phyloP scores from a whole-genome alignment of 371 early-diverging fungal species.

The Fennellomyces sp. region DNA sequence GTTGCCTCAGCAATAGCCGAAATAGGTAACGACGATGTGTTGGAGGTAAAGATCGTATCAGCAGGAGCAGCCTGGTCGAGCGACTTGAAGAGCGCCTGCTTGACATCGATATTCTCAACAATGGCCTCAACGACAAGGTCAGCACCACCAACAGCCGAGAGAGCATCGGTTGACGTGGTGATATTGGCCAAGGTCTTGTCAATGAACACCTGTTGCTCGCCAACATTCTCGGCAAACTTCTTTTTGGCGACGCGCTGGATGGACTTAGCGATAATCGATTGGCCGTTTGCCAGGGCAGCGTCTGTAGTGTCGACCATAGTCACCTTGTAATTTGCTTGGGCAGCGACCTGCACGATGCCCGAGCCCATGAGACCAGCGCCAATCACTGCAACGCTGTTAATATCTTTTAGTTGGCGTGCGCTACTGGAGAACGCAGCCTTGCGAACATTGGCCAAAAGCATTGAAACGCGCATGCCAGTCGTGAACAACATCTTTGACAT shows the following conservation, averaged over 20 bases:
- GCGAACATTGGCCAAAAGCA: constrained; percentile 37
- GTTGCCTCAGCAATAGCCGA: constrained; percentile 77
- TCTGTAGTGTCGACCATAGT: constrained; percentile 86
- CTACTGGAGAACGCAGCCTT: constrained; percentile 22
- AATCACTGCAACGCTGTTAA: constrained; percentile 71
- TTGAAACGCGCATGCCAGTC: constrained; percentile 41
- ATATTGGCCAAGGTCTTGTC: constrained; percentile 68
- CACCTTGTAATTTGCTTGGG: constrained; percentile 79
- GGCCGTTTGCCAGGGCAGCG: constrained; percentile 76
- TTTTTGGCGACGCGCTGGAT: constrained; percentile 90
- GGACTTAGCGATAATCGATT: constrained; percentile 77
- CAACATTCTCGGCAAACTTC: constrained; percentile 71
- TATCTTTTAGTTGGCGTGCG: constrained; percentile 29
- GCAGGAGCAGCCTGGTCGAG: constrained; percentile 77
- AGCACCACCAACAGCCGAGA: constrained; percentile 52
- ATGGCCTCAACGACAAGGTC: constrained; percentile 94
- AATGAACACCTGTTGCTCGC: constrained; percentile 64
- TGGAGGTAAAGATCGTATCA: constrained; percentile 83
- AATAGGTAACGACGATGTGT: constrained; percentile 92
- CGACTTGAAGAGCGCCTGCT: constrained; percentile 76
- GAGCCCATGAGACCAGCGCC: constrained; percentile 95
- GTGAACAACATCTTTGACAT: neutral
- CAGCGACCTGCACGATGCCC: constrained; percentile 95
- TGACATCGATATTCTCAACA: constrained; percentile 89
- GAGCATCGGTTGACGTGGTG: constrained; percentile 62